Base-by-base conservation (phyloP, 2,329 filamentous ascomycete species). In the Clonostachys solani region DNA sequence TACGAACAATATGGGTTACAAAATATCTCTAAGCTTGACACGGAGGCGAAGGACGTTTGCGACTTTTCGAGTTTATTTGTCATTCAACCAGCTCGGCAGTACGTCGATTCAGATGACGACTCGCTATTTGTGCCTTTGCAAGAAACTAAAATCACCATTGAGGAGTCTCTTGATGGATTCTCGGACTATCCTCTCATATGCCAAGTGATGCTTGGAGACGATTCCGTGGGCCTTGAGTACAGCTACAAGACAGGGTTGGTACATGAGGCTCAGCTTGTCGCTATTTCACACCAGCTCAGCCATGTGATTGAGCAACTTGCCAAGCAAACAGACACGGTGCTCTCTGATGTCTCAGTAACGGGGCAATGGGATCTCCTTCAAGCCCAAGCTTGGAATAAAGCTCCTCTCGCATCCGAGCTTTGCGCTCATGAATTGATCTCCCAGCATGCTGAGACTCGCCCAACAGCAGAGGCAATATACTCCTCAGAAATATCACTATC, bases 1-100 rank as follows among this genome's bases (percentile, higher is more conserved):
- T 54, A 49, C 38, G 50, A 60, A 41, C 55, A 59, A 12, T 50
- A 40, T 8, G 59, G 59, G 15, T 45, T 61, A n/a, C 59, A 58
- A 33, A 52, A 55, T 19, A 59, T 60, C 12, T 40, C 48, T 8
- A 50, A 50, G 36, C 35, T 58, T 6, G 50, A 40, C 19, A 12
- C 47, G 12, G 49, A 47, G 13, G 49, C 50, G 12, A 46, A 47
- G 23, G 48, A 49, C 12, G 51, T 52, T 6, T 53, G 51, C 19
- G 49, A 58, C n/a, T 57, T 58, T 38, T 43, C 49, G 16, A 57
- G 49, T 12, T 47, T 56, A 18, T 41, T 60, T 6, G 54, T 58
- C 10, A 45, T 53, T 12, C 51, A 53, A 17, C 50, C 50, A 52
- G 40, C 42, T 15, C 45, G 34, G n/a, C 17, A 41, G 13, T 23